Base-by-base conservation (phyloP, 2,329 filamentous ascomycete species). In the Hypoxylon sp. region DNA sequence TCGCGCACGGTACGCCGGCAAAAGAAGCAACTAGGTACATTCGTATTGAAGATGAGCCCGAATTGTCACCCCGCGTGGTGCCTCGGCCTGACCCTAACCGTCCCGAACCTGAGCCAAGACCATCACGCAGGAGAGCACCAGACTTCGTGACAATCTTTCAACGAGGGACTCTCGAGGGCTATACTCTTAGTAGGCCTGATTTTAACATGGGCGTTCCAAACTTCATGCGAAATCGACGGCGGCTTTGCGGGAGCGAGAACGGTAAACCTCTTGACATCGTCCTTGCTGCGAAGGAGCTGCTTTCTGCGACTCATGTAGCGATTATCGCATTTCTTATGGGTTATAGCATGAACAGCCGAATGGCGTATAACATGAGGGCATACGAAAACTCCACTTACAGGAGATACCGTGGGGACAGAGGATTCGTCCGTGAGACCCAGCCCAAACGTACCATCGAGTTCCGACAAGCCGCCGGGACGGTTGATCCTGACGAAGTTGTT, bases 391-490 rank as follows among this genome's bases (percentile, higher is more conserved):
- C 1, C 2, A 1, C 31, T 30, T 50, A 62, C 22, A 31, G 51
- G 14, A 7, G 11, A 17, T 6, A 14, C 13, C 51, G 46, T 17
- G 8, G 2, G 5, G 6, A 7, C 20, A 6, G 40, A 11, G 8
- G 14, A 31, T 10, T 27, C 10, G 2, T 1, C 20, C 35, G 11
- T 1, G 6, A 2, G 13, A 10, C 6, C 2, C 67, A 67, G 22
- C 6, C 33, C 2, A 73, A 72, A 44, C 66, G 74, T 0, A 77
- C 74, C 0, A 46, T 77, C 14, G 74, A 77, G 60, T 75, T 75
- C 17, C 66, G 75, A 4, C 74, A 76, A 22, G 35, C 68, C 25
- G 64, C 70, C 0, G 67, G 71, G 0, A 75, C 73, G 1, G 40
- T 74, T 11, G 50, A 73, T 2, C 10, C 72, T 0, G 72, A 74